phyloP scores from a whole-genome alignment of 1,284 basidiomycete species.

The Cronartium ribicola region DNA sequence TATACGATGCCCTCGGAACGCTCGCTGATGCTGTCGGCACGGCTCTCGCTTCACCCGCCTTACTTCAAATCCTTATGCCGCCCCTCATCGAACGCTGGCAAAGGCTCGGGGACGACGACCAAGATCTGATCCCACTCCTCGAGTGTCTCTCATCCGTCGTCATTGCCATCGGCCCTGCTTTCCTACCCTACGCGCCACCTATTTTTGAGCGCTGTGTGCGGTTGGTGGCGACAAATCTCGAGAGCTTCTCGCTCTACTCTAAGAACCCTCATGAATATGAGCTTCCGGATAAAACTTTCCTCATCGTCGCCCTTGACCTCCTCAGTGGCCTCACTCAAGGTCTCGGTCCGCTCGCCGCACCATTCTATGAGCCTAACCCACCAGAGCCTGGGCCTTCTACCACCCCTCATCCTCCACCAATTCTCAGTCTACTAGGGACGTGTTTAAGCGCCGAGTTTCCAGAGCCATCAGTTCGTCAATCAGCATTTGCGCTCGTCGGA shows the following conservation, averaged over 20 bases:
- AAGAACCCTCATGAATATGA: slow-evolving; percentile 72
- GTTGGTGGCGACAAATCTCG: slow-evolving; percentile 75
- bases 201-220: slow-evolving; percentile 87
- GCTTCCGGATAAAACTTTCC: slow-evolving; percentile 89
- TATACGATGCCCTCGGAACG: slow-evolving; percentile 97
- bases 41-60: slow-evolving; percentile 76
- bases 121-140: slow-evolving; percentile 86
- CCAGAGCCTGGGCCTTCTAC: slow-evolving; percentile 8
- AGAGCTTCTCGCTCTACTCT: slow-evolving; percentile 75
- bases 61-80: slow-evolving; percentile 94
- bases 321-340: slow-evolving; percentile 94
- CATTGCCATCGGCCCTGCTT: slow-evolving; percentile 89
- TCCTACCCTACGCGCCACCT: slow-evolving; percentile 80
- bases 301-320: slow-evolving; percentile 93
- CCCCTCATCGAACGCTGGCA: slow-evolving; percentile 86
- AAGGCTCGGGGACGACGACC: slow-evolving; percentile 80
- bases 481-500: slow-evolving; percentile 92
- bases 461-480: slow-evolving; percentile 90
- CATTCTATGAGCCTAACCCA: slow-evolving; percentile 58
- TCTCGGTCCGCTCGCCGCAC: slow-evolving; percentile 70
- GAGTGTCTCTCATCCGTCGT: slow-evolving; percentile 98
- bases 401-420: slow-evolving; percentile 7
- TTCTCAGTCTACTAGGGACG: slow-evolving; percentile 19
- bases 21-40: slow-evolving; percentile 91
- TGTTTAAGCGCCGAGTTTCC: slow-evolving; percentile 53